Evolutionary conservation across 495 filamentous ascomycete species (phyloP), one percentile per base, ranked within the genome.

Genomic region (Lasiosphaeriaceae sp.): DNA sequence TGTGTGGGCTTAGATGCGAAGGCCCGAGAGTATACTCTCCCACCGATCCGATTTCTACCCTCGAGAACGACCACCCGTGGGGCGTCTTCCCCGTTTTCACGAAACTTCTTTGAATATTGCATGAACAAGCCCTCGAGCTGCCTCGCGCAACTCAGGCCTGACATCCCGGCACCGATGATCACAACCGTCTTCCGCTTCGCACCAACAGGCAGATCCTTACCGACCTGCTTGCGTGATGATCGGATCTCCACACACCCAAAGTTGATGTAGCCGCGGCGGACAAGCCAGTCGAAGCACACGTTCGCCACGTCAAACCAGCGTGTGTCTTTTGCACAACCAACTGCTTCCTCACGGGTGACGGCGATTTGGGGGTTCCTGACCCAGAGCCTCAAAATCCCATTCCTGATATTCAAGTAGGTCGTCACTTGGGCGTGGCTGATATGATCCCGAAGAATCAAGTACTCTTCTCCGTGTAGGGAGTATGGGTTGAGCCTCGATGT

Each of bases 361-460:
- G 83, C 81, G 43, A 96, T 87, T 65, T 95, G 85, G 1, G 94
- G 90, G 70, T 99, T 97, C 58, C 86, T 82, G 11, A 88, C 83
- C 92, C 92, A 99, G 37, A 97, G 75, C 52, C 95, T 82, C 24
- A 99, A 74, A 59, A 97, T 96, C 3, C 92, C 91, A 71, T 99
- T 99, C 56, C 94, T 81, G 56, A 99, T 96, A 71, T 96, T 97
- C 29, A 99, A 73, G 69, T 97, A 99, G n/a, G 88, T 87, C 11
- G 94, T 96, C 53, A 97, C 90, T 65, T 99, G 93, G 31, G 86
- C 77, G 62, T 90, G 86, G 66, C 86, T 95, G 55, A 99, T 83
- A 69, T 94, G 84, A 37, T 89, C 77, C 55, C 88, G 82, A 20
- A 99, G 73, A 49, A 91, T 81, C 57, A 80, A 69, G 68, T 96